Evolutionary conservation across 2,329 filamentous ascomycete genomes (phyloP), one percentile per base, ranked within the genome.

Genomic region (Fusarium dimerum): DNA sequence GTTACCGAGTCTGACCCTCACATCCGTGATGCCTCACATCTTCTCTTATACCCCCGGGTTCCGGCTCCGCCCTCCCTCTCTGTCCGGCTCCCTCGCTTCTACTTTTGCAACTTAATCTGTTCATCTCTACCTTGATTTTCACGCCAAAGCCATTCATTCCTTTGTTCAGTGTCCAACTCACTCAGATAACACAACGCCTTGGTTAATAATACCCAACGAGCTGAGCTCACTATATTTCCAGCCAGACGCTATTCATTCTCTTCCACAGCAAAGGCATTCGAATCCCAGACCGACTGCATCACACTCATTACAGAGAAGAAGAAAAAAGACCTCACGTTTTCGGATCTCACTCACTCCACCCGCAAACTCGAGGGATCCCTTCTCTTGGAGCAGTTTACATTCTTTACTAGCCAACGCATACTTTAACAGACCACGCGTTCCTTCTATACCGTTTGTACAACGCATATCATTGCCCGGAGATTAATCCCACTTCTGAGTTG

Each of bases 1-100:
- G 56, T 57, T 65, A 55, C 56, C 52, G 55, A 62, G 62, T 60
- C 54, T 56, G 43, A 45, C 51, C 55, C 54, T 48, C 57, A 51
- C 64, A 66, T 65, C 62, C 64, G 65, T 66, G 57, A 66, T 66
- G 64, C 64, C 57, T 66, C 63, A 61, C 58, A 51, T 60, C 55
- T 62, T 56, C 64, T 66, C 56, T 66, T 66, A 66, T 66, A 66
- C 64, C 57, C 61, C 64, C 51, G 64, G 64, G 64, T 63, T 66
- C 62, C 64, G 49, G 55, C 61, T 59, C 61, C 64, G 59, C 60
- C 61, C 55, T 55, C 32, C 32, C 32, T 62, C 54, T 47, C 54
- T 47, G 55, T 47, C 43, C 59, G 51, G 51, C 53, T 52, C 63
- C 55, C 65, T 55, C 59, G 51, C 56, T 61, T 54, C 52, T 57